phyloP scores from a whole-genome alignment of 768 basidiomycete genomes.

The Boletus tomentosulus region DNA sequence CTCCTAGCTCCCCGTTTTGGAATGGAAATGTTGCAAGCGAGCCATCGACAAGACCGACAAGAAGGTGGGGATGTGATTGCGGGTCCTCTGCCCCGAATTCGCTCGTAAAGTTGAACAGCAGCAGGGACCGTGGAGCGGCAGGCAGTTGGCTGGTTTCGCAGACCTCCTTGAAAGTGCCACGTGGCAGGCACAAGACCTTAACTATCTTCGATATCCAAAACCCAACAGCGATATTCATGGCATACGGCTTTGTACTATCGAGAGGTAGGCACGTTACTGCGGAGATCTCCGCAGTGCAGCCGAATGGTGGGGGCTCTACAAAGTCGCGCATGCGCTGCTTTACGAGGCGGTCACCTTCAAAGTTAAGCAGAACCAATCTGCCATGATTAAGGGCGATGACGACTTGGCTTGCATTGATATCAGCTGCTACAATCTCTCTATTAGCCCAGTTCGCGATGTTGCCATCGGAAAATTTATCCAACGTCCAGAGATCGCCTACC shows the following conservation, averaged over 20 bases:
- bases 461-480: constrained; percentile 26
- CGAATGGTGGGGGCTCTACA: constrained; percentile 14
- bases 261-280: constrained; percentile 62
- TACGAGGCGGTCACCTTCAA: constrained; percentile 40
- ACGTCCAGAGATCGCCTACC: constrained; percentile 39
- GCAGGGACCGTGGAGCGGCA: constrained; percentile 42
- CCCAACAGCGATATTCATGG: constrained; percentile 55
- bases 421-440: constrained; percentile 61
- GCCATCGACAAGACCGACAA: constrained; percentile 76
- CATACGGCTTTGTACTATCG: constrained; percentile 42
- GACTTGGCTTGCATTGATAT: constrained; percentile 65
- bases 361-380: constrained; percentile 45
- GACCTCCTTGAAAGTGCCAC: constrained; percentile 16
- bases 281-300: constrained; percentile 52
- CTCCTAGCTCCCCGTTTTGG: constrained; percentile 35
- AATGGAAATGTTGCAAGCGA: constrained; percentile 57
- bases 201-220: constrained; percentile 73
- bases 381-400: constrained; percentile 57
- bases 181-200: constrained; percentile 46
- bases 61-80: constrained; percentile 50
- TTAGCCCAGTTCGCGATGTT: constrained; percentile 20
- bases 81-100: constrained; percentile 28
- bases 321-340: constrained; percentile 22
- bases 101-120: constrained; percentile 57
- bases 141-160: constrained; percentile 33